These are phyloP conservation scores for Ceratocystis cacaofunesta DNA, from an alignment of 2,329 filamentous ascomycete genomes.

Conservation along the genomic window DNA sequence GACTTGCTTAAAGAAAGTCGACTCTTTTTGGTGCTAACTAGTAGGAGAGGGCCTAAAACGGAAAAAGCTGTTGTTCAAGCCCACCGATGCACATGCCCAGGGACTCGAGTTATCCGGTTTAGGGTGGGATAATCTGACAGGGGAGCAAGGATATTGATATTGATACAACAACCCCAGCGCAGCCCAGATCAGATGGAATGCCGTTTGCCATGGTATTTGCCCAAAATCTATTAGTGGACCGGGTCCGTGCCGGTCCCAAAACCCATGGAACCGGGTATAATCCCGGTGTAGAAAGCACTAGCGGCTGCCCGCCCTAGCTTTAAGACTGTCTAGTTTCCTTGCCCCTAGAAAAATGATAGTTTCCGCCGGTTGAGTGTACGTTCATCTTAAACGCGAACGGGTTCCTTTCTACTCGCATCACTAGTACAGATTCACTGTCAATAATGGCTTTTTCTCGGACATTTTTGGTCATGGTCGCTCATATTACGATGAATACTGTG, in stretches of 20 bases:
- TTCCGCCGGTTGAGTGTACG: not conserved
- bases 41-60: not conserved
- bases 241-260: not conserved
- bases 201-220: too few relatives aligned
- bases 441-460: not conserved
- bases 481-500: too few relatives aligned
- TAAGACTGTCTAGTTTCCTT: not conserved
- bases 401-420: not conserved
- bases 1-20: not conserved
- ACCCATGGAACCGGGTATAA: not conserved
- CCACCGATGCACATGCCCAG: not conserved
- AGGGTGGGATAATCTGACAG: not conserved
- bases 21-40: not conserved
- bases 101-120: not conserved
- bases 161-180: not conserved
- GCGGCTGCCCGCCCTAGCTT: not conserved
- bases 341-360: not conserved
- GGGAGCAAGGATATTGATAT: not conserved
- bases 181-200: not conserved
- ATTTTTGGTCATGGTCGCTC: not conserved
- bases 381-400: not conserved
- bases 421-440: not conserved
- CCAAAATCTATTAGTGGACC: not conserved
- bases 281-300: not conserved
- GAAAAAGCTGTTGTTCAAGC: not conserved